Conservation (phyloP, 192 early-diverging fungal species). For the Coemansia sp. region DNA sequence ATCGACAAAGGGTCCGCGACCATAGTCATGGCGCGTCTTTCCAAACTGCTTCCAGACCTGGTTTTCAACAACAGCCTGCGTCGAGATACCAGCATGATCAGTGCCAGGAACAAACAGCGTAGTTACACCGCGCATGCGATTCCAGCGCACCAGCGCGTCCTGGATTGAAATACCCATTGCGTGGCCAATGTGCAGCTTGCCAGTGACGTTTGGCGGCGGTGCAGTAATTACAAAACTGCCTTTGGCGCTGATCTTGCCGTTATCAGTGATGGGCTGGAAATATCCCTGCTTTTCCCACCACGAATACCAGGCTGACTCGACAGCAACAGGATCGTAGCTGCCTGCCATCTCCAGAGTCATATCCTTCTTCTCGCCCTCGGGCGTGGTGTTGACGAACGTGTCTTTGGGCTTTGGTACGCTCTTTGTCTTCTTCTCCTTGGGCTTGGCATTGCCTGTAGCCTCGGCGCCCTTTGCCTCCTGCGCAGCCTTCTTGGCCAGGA, state of each 20-base stretch:
- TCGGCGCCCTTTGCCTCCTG: constrained; percentile 5
- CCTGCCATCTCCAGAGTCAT: constrained; percentile 70
- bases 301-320: constrained; percentile 94
- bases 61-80: constrained; percentile 97
- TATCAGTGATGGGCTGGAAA: constrained; percentile 73
- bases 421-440: constrained; percentile 61
- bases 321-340: constrained; percentile 84
- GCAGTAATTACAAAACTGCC: constrained; percentile 91
- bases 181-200: constrained; percentile 94
- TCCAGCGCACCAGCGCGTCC: constrained; percentile 92
- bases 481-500: constrained; percentile 81
- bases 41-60: constrained; percentile 82
- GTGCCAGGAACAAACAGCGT: constrained; percentile 91
- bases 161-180: constrained; percentile 92
- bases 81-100: constrained; percentile 98
- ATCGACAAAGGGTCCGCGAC: constrained; percentile 85
- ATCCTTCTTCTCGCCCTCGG: constrained; percentile 85
- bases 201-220: constrained; percentile 99
- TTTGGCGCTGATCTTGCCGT: constrained; percentile 67
- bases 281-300: constrained; percentile 96
- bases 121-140: constrained; percentile 96
- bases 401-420: constrained; percentile 51
- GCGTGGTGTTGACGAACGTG: constrained; percentile 80
- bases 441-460: neutral
- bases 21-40: constrained; percentile 87